Percentiles rank a stretch among this genome's conserved stretches.
Evolutionary conservation across 306 rosid genomes (phyloP).

Genomic region (Cucurbita pepo): DNA sequence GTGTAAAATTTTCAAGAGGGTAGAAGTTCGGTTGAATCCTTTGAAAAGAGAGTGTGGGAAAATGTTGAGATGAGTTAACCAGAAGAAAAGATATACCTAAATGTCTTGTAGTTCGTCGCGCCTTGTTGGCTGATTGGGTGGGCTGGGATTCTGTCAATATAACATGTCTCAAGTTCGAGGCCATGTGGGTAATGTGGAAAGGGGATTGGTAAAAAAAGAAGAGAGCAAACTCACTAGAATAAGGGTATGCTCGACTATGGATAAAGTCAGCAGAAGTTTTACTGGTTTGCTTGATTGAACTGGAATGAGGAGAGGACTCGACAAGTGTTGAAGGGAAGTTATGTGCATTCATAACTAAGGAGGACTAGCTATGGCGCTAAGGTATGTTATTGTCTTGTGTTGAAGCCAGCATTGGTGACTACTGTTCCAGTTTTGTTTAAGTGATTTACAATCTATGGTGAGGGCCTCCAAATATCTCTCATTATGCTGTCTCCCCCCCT

Average conservation of each 20-base stretch:
- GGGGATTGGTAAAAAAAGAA: not conserved
- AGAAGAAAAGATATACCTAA: not conserved
- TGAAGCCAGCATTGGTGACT: slow-evolving; percentile 2
- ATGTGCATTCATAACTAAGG: slow-evolving; percentile 4
- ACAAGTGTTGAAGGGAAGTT: not conserved
- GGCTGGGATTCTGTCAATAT: not conserved
- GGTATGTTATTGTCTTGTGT: slow-evolving; percentile 4
- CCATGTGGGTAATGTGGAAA: not conserved
- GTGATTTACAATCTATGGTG: slow-evolving; percentile 3
- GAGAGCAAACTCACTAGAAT: not conserved
- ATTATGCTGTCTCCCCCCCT: not conserved
- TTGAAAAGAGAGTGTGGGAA: not conserved
- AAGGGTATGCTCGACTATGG: not conserved
- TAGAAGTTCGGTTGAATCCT: slow-evolving; percentile 1
- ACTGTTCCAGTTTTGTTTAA: slow-evolving; percentile 1
- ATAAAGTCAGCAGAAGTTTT: slow-evolving; percentile 3
- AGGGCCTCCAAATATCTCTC: slow-evolving; percentile 1
- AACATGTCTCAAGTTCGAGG: not conserved
- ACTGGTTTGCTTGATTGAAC: not conserved
- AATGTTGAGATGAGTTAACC: not conserved
- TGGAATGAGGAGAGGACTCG: slow-evolving; percentile 1
- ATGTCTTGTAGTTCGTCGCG: not conserved
- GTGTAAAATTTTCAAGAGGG: not conserved
- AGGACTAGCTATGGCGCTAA: slow-evolving; percentile 1
- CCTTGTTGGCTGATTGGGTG: not conserved